Evolutionary conservation across 495 filamentous ascomycete species (phyloP), one percentile per base, ranked within the genome.

Genomic region (Viridothelium virens): DNA sequence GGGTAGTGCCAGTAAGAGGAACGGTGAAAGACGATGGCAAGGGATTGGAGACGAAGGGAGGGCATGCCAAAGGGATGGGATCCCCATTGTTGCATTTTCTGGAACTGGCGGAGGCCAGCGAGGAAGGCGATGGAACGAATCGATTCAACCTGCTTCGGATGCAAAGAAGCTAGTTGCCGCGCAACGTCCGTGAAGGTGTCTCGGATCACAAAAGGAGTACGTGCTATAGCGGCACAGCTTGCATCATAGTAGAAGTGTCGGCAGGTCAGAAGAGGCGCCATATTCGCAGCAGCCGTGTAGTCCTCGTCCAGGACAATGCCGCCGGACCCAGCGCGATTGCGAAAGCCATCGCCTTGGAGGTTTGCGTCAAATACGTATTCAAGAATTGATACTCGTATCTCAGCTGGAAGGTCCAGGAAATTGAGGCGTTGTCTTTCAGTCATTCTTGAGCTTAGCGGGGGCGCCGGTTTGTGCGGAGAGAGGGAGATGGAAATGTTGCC

Each of bases 1-100:
- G 69, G 69, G 61, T 73, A 72, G 63, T 73, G 71, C 67, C 66
- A 73, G 61, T 71, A 70, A 47, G 68, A 67, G 12, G 67, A 70
- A 3, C 68, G 66, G 34, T 73, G 65, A 18, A 76, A 65, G 2
- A 73, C 70, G 36, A 76, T 65, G 34, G 71, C 67, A 37, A 76
- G 62, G 10, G 44, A 65, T 34, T 74, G 70, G 25, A 76, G 67
- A 1, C 62, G 44, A 18, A 76, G 62, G 16, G n/a, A 38, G 16
- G 37, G 14, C 33, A 70, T 50, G 59, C 72, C 68, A 67, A 74
- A 74, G 11, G 73, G 72, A 47, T 66, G 64, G 33, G 63, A 12
- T 41, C 48, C 41, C 72, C 72, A 76, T 11, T 71, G 63, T 3
- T 71, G 44, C 56, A 76, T 56, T 18, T 69, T 67, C 14, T 67